phyloP scores from a whole-genome alignment of 345 rosid genomes.

The Diplotaxis tenuifolia region DNA sequence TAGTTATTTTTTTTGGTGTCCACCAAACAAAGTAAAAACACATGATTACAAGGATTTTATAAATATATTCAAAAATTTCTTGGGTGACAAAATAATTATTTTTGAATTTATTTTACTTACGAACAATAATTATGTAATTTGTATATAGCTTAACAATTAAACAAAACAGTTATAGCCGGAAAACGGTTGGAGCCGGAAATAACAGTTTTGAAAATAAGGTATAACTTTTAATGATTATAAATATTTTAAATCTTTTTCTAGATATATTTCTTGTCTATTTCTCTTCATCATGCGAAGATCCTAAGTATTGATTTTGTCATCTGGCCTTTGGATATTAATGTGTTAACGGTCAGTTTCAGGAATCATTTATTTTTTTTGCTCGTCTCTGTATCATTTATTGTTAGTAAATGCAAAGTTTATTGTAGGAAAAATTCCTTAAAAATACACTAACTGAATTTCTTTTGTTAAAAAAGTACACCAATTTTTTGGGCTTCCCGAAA shows the following conservation, averaged over 20 bases:
- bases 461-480: too few relatives aligned
- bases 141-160: not conserved
- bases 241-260: not conserved
- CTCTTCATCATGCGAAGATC: not conserved
- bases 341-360: constrained; percentile 31
- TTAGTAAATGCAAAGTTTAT: constrained; percentile 10
- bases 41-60: not conserved
- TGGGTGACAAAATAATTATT: not conserved
- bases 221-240: too few relatives aligned
- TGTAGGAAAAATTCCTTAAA: too few relatives aligned
- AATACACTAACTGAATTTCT: too few relatives aligned
- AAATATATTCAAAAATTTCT: not conserved
- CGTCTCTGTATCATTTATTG: not conserved
- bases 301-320: constrained; percentile 24
- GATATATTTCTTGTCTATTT: not conserved
- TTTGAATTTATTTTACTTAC: not conserved
- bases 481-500: too few relatives aligned
- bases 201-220: not conserved
- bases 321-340: constrained; percentile 28
- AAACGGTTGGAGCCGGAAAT: not conserved
- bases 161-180: too few relatives aligned
- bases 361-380: constrained; percentile 19
- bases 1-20: not conserved
- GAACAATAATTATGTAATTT: not conserved
- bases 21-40: not conserved